Base-by-base conservation (phyloP, 2,329 filamentous ascomycete genomes). In the Fusarium sarcochroum region DNA sequence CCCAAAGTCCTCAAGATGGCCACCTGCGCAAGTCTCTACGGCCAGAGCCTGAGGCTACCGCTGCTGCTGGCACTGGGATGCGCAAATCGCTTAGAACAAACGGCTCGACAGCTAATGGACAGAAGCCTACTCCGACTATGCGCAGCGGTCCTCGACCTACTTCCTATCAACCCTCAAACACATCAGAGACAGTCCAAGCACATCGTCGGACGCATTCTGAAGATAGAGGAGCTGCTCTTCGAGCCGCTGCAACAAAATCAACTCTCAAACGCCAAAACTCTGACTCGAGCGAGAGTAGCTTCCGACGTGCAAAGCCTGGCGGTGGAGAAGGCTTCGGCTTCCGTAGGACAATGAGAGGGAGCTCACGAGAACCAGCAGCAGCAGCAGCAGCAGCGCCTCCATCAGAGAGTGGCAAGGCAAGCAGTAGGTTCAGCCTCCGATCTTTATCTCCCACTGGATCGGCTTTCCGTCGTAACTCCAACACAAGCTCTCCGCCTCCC, bases 261-360 rank as follows among this genome's bases (percentile, higher is more conserved):
- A 70, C 73, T 7, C 78, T 88, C 10, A 80, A 82, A 58, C 85
- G 90, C 3, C 85, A 82, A 11, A 83, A 81, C 18, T 92, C 90
- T 1, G 88, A 89, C 69, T 90, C 87, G 27, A 93, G 91, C 73
- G 90, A 93, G 44, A 97, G 92, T 79, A 97, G 93, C 76, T 97
- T 97, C 81, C 91, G 88, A 74, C 90, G 93, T 27, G 79, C 83
- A 42, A 86, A 87, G 63, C 80, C 85, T 37, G 76, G 81, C 51
- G 76, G 78, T 7, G 79, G 79, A 40, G 79, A 83, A 42, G 84
- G 84, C 1, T 86, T 89, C 53, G 85, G 82, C 2, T 93, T 97
- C 83, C 90, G 90, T 58, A 86, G 84, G 51, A 93, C 92, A 3
- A 92, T 97, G 92, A 87, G 94, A 61, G 67, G 72, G 27, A 72